These are phyloP conservation scores for Xylariomycetidae sp. DNA, from an alignment of 2,329 filamentous ascomycete species.

Conservation along the genomic window DNA sequence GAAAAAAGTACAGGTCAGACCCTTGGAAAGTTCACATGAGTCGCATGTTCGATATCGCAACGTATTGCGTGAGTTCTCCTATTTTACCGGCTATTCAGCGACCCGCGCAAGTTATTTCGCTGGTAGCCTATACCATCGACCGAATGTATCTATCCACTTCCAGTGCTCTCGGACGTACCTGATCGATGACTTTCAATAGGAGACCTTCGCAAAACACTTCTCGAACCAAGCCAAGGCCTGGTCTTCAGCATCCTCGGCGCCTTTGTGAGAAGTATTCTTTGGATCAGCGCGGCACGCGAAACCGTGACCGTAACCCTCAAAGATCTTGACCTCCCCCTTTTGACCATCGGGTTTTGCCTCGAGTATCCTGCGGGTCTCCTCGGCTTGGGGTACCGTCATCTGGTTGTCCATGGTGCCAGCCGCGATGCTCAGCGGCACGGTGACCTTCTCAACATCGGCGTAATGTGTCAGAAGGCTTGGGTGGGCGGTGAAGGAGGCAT, in stretches of 20 bases:
- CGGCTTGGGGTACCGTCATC: constrained; percentile 28
- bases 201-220: constrained; percentile 14
- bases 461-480: constrained; percentile 45
- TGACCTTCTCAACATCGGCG: constrained; percentile 40
- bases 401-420: constrained; percentile 40
- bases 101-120: too few species aligned
- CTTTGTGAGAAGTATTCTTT: constrained; percentile 14
- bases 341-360: constrained; percentile 26
- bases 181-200: too few species aligned
- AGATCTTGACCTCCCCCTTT: constrained; percentile 33
- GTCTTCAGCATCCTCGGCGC: constrained; percentile 23
- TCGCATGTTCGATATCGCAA: too few species aligned
- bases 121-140: too few species aligned
- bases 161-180: too few species aligned
- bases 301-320: constrained; percentile 35
- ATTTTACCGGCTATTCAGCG: too few species aligned
- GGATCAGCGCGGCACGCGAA: constrained; percentile 29
- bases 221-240: constrained; percentile 28
- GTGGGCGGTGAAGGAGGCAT: constrained; percentile 49
- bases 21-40: too few species aligned
- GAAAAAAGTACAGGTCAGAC: too few species aligned
- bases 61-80: too few species aligned
- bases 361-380: constrained; percentile 30
- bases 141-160: too few species aligned
- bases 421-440: constrained; percentile 40